Evolutionary conservation across 2,329 filamentous ascomycete genomes (phyloP).

Genomic region (Reticulascus tulasneorum): DNA sequence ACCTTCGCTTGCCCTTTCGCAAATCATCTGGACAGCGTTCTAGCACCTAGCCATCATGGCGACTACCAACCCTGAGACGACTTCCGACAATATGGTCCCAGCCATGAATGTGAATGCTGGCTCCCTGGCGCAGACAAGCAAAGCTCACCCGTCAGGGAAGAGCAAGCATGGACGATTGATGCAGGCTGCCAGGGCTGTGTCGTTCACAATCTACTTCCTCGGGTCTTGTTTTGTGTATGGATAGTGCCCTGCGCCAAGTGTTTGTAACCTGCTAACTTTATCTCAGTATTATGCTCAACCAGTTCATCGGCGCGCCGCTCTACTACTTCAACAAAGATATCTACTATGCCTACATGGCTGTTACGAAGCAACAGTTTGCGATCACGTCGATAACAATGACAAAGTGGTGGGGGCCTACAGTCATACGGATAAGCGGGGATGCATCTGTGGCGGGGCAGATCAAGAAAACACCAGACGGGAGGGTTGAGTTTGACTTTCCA

Average conservation of each 20-base stretch:
- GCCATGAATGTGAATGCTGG: slow-evolving; percentile 12
- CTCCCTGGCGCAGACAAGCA: slow-evolving; percentile 11
- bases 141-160: slow-evolving; percentile 51
- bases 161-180: slow-evolving; percentile 46
- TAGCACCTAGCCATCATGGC: slow-evolving; percentile 23
- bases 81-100: slow-evolving; percentile 15
- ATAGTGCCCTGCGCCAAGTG: not conserved
- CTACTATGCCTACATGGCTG: slow-evolving; percentile 82
- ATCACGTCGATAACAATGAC: slow-evolving; percentile 76
- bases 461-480: slow-evolving; percentile 63
- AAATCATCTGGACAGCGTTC: no score
- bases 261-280: not conserved
- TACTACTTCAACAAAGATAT: slow-evolving; percentile 72
- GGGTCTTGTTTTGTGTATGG: slow-evolving; percentile 45
- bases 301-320: slow-evolving; percentile 71
- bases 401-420: slow-evolving; percentile 82
- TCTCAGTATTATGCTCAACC: slow-evolving; percentile 61
- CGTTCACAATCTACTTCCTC: slow-evolving; percentile 50
- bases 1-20: no score
- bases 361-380: slow-evolving; percentile 81
- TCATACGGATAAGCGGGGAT: slow-evolving; percentile 79
- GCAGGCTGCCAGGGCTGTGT: slow-evolving; percentile 49
- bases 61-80: slow-evolving; percentile 29
- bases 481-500: slow-evolving; percentile 74
- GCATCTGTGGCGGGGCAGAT: slow-evolving; percentile 74